A percentile compares a stretch with the other conserved stretches of the same genome.
These are phyloP conservation scores for Vitis hybrid DNA, from an alignment of 177 flowering plant species.

Conservation along the genomic window DNA sequence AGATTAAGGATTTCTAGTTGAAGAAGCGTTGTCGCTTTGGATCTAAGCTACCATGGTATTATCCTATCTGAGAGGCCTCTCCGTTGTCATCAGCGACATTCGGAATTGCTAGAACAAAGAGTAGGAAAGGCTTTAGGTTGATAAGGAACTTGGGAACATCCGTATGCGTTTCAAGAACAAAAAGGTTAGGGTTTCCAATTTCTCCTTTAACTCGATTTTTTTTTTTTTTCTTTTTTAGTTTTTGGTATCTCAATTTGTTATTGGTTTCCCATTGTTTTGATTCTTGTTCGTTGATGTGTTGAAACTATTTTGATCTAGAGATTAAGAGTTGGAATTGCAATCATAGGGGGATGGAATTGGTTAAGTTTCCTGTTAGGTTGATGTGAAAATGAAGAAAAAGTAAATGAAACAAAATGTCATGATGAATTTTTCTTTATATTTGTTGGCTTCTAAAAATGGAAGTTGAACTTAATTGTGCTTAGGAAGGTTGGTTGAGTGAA, in stretches of 20 bases:
- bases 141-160: constrained; percentile 93
- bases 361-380: too few relatives aligned
- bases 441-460: too few relatives aligned
- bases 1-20: background rate
- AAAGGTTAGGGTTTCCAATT: constrained; percentile 56
- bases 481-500: too few relatives aligned
- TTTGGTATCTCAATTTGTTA: background rate
- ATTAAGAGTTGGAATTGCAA: too few relatives aligned
- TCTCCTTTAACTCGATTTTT: background rate
- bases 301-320: too few relatives aligned
- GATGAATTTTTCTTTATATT: too few relatives aligned
- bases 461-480: too few relatives aligned
- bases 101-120: constrained; percentile 97
- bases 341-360: too few relatives aligned
- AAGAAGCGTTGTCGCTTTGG: constrained; percentile 19
- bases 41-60: constrained; percentile 74
- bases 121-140: constrained; percentile 88
- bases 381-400: too few relatives aligned
- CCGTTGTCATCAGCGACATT: constrained; percentile 95
- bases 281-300: too few relatives aligned
- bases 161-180: constrained; percentile 91
- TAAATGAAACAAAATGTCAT: too few relatives aligned
- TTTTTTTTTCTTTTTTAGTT: background rate
- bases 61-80: constrained; percentile 97
- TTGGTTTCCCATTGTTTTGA: background rate